Evolutionary conservation across 148 eudicot genomes (phyloP), one percentile per base, ranked within the genome.

Genomic region (Limonium bicolor): DNA sequence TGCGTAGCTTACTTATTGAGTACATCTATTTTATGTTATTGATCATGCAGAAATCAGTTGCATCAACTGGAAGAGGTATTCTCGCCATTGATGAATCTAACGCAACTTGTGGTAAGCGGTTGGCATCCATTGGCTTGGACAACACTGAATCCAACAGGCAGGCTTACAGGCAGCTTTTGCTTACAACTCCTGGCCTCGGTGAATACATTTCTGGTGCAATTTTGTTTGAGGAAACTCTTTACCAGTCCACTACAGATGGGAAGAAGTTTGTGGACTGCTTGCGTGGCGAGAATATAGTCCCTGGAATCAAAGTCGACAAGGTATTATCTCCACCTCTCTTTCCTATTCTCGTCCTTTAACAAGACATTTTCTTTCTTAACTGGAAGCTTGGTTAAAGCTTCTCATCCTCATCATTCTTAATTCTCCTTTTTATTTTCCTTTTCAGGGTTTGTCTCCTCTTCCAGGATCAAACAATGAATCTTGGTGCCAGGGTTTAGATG

Each of bases 401-500:
- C 24, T 25, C 14, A 8, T 30, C 36, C 4, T 39, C 19, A 7
- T n/a, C n/a, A n/a, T n/a, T 10, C 4, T 0, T 20, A 29, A 43
- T 35, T 37, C 17, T 33, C 18, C 18, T 1, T 6, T 26, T 26
- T 29, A 7, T 6, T 50, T 36, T 10, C 4, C 0, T 20, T 28
- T 41, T 61, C 68, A 88, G 96, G 96, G 96, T 72, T 77, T 88
- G 72, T 67, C 69, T 48, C 96, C 96, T 41, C 58, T 88, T 13
- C 86, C 96, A 10, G 96, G 94, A 17, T 88, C 96, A 52, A 83
- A 88, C 67, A 74, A 83, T 53, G 96, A 88, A 63, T 88, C 96
- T 34, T 88, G 96, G 96, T 88, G 96, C 62, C 96, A 83, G 70
- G 94, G 96, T 18, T 64, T 88, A 51, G 96, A 88, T 55, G 96